Conservation (phyloP, 176 grass and related monocot genomes). For the Triticum urartu region DNA sequence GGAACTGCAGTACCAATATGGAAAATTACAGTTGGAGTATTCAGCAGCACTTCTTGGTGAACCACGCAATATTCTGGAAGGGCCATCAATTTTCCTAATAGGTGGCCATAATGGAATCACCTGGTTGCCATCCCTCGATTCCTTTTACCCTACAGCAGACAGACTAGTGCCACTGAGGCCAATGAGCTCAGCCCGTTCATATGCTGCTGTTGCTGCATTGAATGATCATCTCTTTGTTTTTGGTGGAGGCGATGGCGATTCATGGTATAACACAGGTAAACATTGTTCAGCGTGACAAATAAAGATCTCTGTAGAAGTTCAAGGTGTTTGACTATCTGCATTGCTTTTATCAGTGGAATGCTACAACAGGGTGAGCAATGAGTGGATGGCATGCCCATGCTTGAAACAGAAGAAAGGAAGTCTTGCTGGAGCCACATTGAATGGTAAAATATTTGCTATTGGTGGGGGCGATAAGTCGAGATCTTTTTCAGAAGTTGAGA, state of each 20-base stretch:
- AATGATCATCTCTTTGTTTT: conserved; percentile 60
- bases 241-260: conserved; percentile 69
- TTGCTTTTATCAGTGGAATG: conserved; percentile 63
- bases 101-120: conserved; percentile 63
- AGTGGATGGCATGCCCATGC: conserved; percentile 58
- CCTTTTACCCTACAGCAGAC: conserved; percentile 58
- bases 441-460: conserved; percentile 82
- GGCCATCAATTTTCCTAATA: conserved; percentile 51
- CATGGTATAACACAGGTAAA: conserved; percentile 46
- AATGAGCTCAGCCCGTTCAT: conserved; percentile 65
- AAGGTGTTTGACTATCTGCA: neutral
- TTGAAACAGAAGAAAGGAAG: conserved; percentile 69
- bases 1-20: conserved; percentile 48
- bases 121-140: conserved; percentile 67
- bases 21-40: conserved; percentile 50
- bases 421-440: conserved; percentile 65
- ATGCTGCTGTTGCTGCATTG: conserved; percentile 53
- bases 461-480: conserved; percentile 67
- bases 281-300: conserved; percentile 17
- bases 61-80: conserved; percentile 14
- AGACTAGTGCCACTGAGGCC: conserved; percentile 48
- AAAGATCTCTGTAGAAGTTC: conserved; percentile 9
- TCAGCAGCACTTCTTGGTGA: conserved; percentile 23
- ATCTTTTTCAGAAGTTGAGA: conserved; percentile 78
- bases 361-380: conserved; percentile 46